A percentile compares a stretch with the other conserved stretches of the same genome.
Conservation (phyloP, 768 basidiomycete species). For the Agrocybe praecox region DNA sequence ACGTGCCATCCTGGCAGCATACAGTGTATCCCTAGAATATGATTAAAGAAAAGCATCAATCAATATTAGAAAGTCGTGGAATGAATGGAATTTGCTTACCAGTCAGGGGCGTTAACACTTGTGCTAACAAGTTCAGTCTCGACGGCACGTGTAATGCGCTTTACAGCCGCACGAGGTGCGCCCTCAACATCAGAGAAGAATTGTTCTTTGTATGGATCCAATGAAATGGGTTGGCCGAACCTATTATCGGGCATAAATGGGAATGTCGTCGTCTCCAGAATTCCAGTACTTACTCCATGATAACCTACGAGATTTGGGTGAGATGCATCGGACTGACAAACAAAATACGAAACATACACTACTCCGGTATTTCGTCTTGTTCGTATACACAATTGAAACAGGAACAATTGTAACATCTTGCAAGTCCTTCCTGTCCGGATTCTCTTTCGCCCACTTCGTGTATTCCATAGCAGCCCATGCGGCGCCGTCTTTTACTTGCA, state of each 20-base stretch:
- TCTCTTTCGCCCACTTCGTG: conserved; percentile 70
- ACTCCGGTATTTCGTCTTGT: conserved; percentile 95
- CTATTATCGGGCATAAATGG: conserved; percentile 37
- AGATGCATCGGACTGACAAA: neutral
- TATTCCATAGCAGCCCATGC: conserved; percentile 97
- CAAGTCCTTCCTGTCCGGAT: conserved; percentile 43
- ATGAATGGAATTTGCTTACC: conserved; percentile 51
- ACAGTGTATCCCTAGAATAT: conserved; percentile 78
- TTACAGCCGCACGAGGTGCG: conserved; percentile 77
- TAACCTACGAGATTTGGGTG: conserved; percentile 45
- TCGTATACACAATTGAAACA: conserved; percentile 89
- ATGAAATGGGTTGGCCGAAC: conserved; percentile 79
- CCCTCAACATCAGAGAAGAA: conserved; percentile 75
- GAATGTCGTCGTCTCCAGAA: neutral
- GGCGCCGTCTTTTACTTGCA: conserved; percentile 92
- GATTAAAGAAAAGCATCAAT: neutral
- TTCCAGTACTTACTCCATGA: conserved; percentile 61
- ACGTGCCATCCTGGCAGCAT: conserved; percentile 88
- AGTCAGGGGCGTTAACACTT: conserved; percentile 93
- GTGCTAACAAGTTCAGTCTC: conserved; percentile 70
- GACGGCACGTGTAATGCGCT: conserved; percentile 78
- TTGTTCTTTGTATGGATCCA: conserved; percentile 74
- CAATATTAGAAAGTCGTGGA: neutral
- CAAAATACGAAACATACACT: conserved; percentile 52
- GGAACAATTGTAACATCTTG: conserved; percentile 73